phyloP scores from a whole-genome alignment of 331 rosid genomes.

The Spiraea crenata region DNA sequence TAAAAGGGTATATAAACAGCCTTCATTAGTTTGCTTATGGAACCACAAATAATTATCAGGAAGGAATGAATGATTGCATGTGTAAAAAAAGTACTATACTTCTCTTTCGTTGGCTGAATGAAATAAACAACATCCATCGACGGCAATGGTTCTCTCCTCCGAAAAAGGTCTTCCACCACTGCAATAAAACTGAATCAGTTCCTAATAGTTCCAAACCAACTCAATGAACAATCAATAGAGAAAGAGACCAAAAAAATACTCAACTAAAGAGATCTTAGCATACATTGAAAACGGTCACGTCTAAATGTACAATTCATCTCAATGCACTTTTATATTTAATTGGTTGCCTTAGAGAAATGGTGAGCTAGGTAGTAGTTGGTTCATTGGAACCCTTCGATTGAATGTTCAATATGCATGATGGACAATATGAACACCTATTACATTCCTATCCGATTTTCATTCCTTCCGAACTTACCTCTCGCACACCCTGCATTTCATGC shows the following conservation, averaged over 20 bases:
- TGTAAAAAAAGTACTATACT: conserved; percentile 44
- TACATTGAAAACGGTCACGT: conserved; percentile 5
- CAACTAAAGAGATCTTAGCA: conserved; percentile 5
- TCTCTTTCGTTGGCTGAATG: conserved; percentile 88
- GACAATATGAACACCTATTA: too few relatives aligned
- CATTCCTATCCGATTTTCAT: too few relatives aligned
- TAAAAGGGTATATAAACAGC: not conserved
- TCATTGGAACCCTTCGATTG: not conserved
- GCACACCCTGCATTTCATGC: too few relatives aligned
- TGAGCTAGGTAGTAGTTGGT: not conserved
- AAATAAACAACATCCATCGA: conserved; percentile 89
- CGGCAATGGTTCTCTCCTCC: conserved; percentile 96
- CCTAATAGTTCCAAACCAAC: conserved; percentile 14
- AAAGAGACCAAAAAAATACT: not conserved
- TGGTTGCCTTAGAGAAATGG: not conserved
- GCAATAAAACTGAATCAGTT: conserved; percentile 34
- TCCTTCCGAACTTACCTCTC: too few relatives aligned
- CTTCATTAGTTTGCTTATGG: not conserved
- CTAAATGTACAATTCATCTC: not conserved
- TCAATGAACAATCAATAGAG: not conserved
- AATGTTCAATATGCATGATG: too few relatives aligned
- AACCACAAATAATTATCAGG: not conserved
- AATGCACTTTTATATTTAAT: not conserved
- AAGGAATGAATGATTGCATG: not conserved
- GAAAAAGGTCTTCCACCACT: conserved; percentile 97